Base-by-base conservation (phyloP, 257 asterid genomes). In the Solanum pennellii region DNA sequence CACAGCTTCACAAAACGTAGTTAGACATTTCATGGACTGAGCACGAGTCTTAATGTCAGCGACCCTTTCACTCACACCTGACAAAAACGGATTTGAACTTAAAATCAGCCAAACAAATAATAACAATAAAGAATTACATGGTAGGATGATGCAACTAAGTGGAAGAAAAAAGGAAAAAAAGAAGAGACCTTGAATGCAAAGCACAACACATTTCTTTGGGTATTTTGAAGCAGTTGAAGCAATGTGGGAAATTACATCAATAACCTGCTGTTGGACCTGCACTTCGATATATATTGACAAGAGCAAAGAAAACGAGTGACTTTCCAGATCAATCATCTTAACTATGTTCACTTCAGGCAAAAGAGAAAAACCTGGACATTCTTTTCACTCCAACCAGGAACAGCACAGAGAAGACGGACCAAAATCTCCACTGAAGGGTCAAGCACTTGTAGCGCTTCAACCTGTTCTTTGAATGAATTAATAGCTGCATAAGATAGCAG, bases 341-440 rank as follows among this genome's bases (percentile, higher is more conserved):
- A 31, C 45, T 18, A 33, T 29, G 71, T 56, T 29, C 12, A 82
- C 20, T 82, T 82, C 85, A 49, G 85, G 71, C 45, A 69, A 88
- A 88, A 86, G 83, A 47, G 52, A 73, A 49, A 86, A 90, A 96
- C 99, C 99, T 97, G 99, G 87, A 97, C 98, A 95, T 97, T 97
- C 93, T 97, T 97, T 92, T 97, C 99, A 83, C 92, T 92, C 99
- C 99, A 97, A 41, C 99, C 99, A 75, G 99, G 99, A 91, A 97
- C 91, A 83, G 91, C 93, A 88, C 98, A 96, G 45, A 97, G 98
- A 87, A 96, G 91, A 86, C 99, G 99, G 86, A 95, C 89, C 92
- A 97, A 92, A 90, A 97, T 59, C 92, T 96, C 99, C 68, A 97
- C 99, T 20, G 95, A 93, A 42, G 91, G 90, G 86, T 94, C 95